These are phyloP conservation scores for Xylaria curta DNA, from an alignment of 495 filamentous ascomycete genomes.

Conservation along the genomic window DNA sequence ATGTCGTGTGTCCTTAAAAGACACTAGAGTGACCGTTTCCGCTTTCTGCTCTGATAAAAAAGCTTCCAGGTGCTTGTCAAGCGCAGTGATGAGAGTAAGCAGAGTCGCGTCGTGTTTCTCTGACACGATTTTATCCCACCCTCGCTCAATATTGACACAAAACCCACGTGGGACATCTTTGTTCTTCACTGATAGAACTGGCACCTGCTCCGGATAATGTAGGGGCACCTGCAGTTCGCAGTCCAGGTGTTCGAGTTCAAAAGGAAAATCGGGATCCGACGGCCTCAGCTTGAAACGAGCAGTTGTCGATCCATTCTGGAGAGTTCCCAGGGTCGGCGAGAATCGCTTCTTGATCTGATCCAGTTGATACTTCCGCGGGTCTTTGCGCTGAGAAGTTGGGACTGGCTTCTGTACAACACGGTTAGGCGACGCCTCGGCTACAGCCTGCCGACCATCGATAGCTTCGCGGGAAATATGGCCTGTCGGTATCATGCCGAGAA, in stretches of 20 bases:
- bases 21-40: conserved; percentile 78
- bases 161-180: conserved; percentile 80
- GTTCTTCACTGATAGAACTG: conserved; percentile 72
- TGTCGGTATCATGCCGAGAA: conserved; percentile 37
- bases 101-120: conserved; percentile 65
- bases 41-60: conserved; percentile 75
- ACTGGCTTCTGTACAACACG: conserved; percentile 68
- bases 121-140: conserved; percentile 73
- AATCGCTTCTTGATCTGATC: conserved; percentile 77
- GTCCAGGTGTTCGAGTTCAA: conserved; percentile 73
- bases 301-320: conserved; percentile 58
- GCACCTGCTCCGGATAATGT: conserved; percentile 63
- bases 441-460: conserved; percentile 46
- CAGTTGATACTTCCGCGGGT: conserved; percentile 79
- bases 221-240: conserved; percentile 74
- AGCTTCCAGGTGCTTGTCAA: conserved; percentile 77
- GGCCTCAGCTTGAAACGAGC: conserved; percentile 71
- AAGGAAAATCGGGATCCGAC: conserved; percentile 90
- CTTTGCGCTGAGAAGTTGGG: conserved; percentile 66
- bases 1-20: conserved; percentile 64
- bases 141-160: conserved; percentile 79
- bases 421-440: conserved; percentile 46
- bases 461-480: conserved; percentile 30
- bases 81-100: conserved; percentile 69
- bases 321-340: conserved; percentile 62